These are phyloP conservation scores for Sarocladiaceae sp. DNA, from an alignment of 2,329 filamentous ascomycete species.

Conservation along the genomic window DNA sequence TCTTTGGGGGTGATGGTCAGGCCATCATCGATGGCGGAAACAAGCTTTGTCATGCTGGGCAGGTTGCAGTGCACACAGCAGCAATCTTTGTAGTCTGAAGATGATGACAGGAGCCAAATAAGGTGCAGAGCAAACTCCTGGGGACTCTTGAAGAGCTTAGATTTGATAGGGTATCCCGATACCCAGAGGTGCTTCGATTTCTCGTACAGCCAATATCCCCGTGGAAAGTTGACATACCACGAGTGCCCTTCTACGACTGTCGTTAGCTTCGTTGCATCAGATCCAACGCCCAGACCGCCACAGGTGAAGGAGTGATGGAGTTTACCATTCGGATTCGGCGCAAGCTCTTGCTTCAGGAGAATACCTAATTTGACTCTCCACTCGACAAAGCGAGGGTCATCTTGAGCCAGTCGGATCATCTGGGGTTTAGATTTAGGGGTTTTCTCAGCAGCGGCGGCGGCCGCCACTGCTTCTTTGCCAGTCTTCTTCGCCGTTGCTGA, in stretches of 20 bases:
- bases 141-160: conserved; percentile 44
- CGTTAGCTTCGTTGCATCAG: conserved; percentile 12
- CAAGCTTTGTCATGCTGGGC: conserved; percentile 19
- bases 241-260: conserved; percentile 30
- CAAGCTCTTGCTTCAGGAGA: conserved; percentile 38
- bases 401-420: conserved; percentile 35
- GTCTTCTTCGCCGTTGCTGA: conserved; percentile 27
- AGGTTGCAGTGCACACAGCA: conserved; percentile 44
- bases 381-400: conserved; percentile 37
- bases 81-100: conserved; percentile 41
- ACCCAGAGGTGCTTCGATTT: conserved; percentile 43
- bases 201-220: conserved; percentile 41
- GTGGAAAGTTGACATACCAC: conserved; percentile 38
- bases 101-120: conserved; percentile 44
- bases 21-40: conserved; percentile 20
- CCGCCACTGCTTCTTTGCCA: conserved; percentile 27
- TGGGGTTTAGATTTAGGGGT: conserved; percentile 33
- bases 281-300: background rate
- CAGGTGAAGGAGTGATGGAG: background rate
- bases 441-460: conserved; percentile 23
- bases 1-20: conserved; percentile 15
- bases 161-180: conserved; percentile 41
- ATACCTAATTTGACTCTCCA: conserved; percentile 40
- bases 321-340: conserved; percentile 33
- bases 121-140: conserved; percentile 47